Evolutionary conservation across 2,329 filamentous ascomycete genomes (phyloP).

Genomic region (Arachnomyces sp.): DNA sequence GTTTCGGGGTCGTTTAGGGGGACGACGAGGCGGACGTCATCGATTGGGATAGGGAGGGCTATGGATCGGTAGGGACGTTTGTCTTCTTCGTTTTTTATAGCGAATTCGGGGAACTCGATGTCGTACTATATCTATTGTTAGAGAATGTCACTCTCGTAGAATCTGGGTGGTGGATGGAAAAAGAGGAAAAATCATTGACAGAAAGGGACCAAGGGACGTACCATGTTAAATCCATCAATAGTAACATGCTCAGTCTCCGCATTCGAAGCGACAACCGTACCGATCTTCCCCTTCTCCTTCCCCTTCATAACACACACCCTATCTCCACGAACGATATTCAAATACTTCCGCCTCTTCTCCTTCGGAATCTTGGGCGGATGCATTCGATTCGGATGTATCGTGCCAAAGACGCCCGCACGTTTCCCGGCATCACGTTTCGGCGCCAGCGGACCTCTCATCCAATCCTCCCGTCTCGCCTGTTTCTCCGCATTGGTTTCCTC

Average conservation of each 20-base stretch:
- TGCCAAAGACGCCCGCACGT: conserved; percentile 51
- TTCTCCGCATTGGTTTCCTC: conserved; percentile 42
- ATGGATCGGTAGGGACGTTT: conserved; percentile 39
- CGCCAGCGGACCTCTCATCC: conserved; percentile 66
- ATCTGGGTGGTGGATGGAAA: background rate
- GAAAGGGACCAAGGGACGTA: conserved; percentile 34
- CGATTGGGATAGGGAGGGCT: conserved; percentile 55
- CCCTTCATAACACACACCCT: conserved; percentile 75
- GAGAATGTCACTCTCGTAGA: background rate
- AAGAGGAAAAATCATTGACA: background rate
- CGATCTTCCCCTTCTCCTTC: conserved; percentile 74
- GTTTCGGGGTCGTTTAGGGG: conserved; percentile 60
- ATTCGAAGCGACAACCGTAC: conserved; percentile 54
- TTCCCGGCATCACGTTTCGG: conserved; percentile 65
- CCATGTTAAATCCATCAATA: conserved; percentile 57
- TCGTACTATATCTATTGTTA: conserved; percentile 27
- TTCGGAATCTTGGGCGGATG: conserved; percentile 33
- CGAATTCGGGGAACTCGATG: conserved; percentile 31
- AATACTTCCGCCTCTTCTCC: conserved; percentile 35
- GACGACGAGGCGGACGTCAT: conserved; percentile 71
- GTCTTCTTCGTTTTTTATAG: conserved; percentile 27
- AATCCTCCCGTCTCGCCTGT: conserved; percentile 61
- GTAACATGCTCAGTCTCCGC: conserved; percentile 47
- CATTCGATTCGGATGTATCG: conserved; percentile 34
- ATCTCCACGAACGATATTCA: conserved; percentile 61